Percentiles rank a stretch among this genome's conserved stretches.
Conservation (phyloP, 805 yeast genomes). For the Candida yuanshanica region DNA sequence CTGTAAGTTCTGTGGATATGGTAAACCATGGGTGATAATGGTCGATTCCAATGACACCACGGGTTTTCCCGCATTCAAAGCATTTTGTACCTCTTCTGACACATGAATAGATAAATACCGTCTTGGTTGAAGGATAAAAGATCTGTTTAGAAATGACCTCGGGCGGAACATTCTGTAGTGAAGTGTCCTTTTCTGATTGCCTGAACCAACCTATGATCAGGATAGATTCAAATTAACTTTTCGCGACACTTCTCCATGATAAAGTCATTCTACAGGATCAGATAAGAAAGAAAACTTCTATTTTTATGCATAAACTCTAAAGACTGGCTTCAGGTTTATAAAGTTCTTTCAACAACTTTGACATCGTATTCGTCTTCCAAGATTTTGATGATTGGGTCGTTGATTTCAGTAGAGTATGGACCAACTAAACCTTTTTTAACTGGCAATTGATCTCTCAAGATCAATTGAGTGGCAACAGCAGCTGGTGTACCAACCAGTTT, state of each 20-base stretch:
- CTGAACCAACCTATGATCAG: too few species aligned
- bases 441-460: slow-evolving; percentile 68
- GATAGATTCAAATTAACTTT: too few species aligned
- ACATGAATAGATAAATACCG: slow-evolving; percentile 13
- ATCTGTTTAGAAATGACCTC: not conserved
- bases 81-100: slow-evolving; percentile 52
- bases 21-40: slow-evolving; percentile 85
- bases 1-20: slow-evolving; percentile 66
- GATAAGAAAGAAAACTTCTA: not conserved
- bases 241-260: too few species aligned
- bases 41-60: slow-evolving; percentile 84
- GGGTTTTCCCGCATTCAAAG: slow-evolving; percentile 51
- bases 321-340: slow-evolving; percentile 8
- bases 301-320: not conserved
- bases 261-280: too few species aligned
- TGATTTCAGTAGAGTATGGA: slow-evolving; percentile 87
- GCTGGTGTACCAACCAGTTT: slow-evolving; percentile 97
- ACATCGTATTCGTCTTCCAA: slow-evolving; percentile 88
- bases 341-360: slow-evolving; percentile 81
- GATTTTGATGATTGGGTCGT: slow-evolving; percentile 85
- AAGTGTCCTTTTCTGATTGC: too few species aligned
- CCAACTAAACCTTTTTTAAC: slow-evolving; percentile 82
- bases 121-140: not conserved
- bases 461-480: slow-evolving; percentile 88
- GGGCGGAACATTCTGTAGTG: not conserved